Evolutionary conservation across 192 early-diverging fungal genomes (phyloP).

Genomic region (Oehlia diaphana): DNA sequence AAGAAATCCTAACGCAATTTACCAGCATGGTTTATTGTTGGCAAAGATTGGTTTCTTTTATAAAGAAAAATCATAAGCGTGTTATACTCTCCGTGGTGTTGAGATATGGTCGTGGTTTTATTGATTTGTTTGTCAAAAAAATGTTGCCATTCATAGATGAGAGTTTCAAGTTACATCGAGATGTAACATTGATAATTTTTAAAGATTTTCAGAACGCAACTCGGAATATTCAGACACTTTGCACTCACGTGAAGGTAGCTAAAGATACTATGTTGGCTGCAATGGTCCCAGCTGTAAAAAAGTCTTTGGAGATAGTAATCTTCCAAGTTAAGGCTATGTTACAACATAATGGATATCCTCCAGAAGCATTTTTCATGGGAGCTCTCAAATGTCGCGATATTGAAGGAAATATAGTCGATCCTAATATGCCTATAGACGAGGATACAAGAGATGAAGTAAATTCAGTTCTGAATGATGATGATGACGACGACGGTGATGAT

Average conservation of each 20-base stretch:
- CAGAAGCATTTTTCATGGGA: constrained; percentile 47
- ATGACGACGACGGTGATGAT: constrained; percentile 23
- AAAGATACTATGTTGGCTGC: constrained; percentile 62
- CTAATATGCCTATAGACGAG: constrained; percentile 36
- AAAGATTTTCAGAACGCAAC: constrained; percentile 54
- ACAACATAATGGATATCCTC: constrained; percentile 62
- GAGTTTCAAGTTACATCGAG: constrained; percentile 47
- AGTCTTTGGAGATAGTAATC: constrained; percentile 69
- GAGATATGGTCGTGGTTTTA: constrained; percentile 49
- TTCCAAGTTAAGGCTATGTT: constrained; percentile 76
- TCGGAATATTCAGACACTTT: constrained; percentile 62
- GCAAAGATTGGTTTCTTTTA: constrained; percentile 42
- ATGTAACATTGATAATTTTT: constrained; percentile 46
- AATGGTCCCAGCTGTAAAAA: constrained; percentile 68
- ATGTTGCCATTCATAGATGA: constrained; percentile 50
- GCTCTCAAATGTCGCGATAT: constrained; percentile 76
- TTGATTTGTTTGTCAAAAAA: constrained; percentile 55
- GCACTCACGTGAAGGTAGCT: constrained; percentile 72
- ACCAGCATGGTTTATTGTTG: constrained; percentile 44
- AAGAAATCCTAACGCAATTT: constrained; percentile 35
- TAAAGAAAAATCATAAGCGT: constrained; percentile 51
- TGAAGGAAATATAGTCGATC: constrained; percentile 64
- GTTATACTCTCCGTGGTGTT: constrained; percentile 44
- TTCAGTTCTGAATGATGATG: constrained; percentile 10
- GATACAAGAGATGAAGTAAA: background rate